Conservation (phyloP, 176 grass and related monocot species). For the Cenchrus purpureus region DNA sequence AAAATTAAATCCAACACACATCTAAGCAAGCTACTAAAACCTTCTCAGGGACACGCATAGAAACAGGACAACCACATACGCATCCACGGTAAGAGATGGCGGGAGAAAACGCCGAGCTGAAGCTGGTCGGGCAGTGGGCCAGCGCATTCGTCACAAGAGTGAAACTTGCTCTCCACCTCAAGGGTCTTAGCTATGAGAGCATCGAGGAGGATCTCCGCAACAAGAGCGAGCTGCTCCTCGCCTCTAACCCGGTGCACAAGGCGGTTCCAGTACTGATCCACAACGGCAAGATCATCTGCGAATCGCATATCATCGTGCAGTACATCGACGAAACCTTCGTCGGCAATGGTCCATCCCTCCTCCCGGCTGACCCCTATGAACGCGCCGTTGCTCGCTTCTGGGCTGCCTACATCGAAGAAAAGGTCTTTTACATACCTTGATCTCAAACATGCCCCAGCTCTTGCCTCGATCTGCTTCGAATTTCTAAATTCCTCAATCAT, state of each 20-base stretch:
- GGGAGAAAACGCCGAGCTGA: slow-evolving; percentile 18
- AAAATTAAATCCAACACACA: not conserved
- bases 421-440: not conserved
- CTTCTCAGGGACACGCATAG: not conserved
- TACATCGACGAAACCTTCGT: slow-evolving; percentile 64
- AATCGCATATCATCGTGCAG: slow-evolving; percentile 63
- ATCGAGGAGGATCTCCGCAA: slow-evolving; percentile 48
- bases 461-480: not conserved
- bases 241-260: slow-evolving; percentile 60
- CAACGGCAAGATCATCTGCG: slow-evolving; percentile 40
- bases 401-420: slow-evolving; percentile 54
- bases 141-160: slow-evolving; percentile 45
- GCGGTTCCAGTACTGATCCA: slow-evolving; percentile 66
- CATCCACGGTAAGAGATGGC: slow-evolving; percentile 2
- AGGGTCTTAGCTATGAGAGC: slow-evolving; percentile 55
- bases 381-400: slow-evolving; percentile 58
- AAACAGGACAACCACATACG: not conserved
- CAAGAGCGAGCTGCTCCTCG: slow-evolving; percentile 58
- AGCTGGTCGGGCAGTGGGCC: slow-evolving; percentile 42
- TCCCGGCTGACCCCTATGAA: slow-evolving; percentile 50
- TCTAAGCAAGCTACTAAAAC: not conserved
- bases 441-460: not conserved
- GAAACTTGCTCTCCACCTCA: slow-evolving; percentile 54
- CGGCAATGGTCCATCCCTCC: slow-evolving; percentile 4
- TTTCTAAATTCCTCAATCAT: not conserved